Base-by-base conservation (phyloP, 2,329 filamentous ascomycete genomes). In the Aspergillus flavus region DNA sequence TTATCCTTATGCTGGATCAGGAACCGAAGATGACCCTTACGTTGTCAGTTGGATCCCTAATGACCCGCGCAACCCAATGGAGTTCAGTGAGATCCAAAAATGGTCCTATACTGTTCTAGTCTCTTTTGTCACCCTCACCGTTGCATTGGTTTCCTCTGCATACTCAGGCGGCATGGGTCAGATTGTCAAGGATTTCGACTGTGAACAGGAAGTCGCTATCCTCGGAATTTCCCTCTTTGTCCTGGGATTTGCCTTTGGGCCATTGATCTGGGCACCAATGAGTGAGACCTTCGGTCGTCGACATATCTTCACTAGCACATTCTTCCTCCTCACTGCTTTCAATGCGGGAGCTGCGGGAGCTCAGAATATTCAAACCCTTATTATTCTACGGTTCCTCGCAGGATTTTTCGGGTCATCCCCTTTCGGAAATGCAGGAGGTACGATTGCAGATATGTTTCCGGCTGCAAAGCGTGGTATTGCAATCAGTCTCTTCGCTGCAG, bases 301-400 rank as follows among this genome's bases (percentile, higher is more conserved):
- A 23, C 61, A 72, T 58, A 69, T 76, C 12, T 76, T 77, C 45
- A 67, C 69, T 5, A 59, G 66, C 48, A 75, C 69, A 11, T 74
- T 69, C 43, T 61, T 58, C 9, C 62, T 69, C n/a, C 80, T 90
- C 66, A 84, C 84, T 1, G 84, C 82, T 0, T 91, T 91, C 71
- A 89, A 86, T 66, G 87, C 85, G 7, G 88, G 82, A 7, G 82
- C 82, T 14, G 85, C 86, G 4, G 87, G 83, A 11, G 78, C 84
- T 0, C 78, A 84, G 57, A 87, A 84, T 66, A 87, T 89, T 62
- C 79, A 79, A 50, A 85, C 85, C 0, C 78, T 92, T 6, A 76
- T 91, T 43, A 82, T 90, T 19, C 79, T 91, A 23, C 85, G 89
- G 45, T 91, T 91, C 78, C 85, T 91, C 59, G 85, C 85, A 7